These are phyloP conservation scores for Diplodia mutila DNA, from an alignment of 2,329 filamentous ascomycete species.

Conservation along the genomic window DNA sequence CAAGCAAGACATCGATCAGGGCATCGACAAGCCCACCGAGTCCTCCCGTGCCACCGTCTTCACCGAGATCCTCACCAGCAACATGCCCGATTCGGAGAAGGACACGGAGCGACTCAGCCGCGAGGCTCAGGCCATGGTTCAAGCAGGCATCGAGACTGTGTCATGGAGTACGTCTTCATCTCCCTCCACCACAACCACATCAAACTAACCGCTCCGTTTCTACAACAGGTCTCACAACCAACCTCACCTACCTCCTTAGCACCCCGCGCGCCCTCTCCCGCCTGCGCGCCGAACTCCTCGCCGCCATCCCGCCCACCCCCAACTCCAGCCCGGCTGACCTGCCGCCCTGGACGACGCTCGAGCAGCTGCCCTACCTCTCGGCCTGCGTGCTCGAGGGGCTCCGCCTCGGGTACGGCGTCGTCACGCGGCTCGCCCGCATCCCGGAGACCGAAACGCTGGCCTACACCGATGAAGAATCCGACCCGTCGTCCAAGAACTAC, in stretches of 20 bases:
- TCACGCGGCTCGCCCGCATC: conserved; percentile 35
- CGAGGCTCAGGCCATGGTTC: conserved; percentile 37
- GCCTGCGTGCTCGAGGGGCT: conserved; percentile 35
- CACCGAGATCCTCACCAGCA: conserved; percentile 7
- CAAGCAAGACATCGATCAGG: background rate
- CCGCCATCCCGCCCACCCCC: conserved; percentile 32
- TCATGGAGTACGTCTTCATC: conserved; percentile 6
- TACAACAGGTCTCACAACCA: conserved; percentile 32
- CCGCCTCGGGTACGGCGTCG: conserved; percentile 45
- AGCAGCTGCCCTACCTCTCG: conserved; percentile 27
- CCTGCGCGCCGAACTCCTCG: conserved; percentile 35
- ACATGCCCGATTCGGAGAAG: conserved; percentile 38
- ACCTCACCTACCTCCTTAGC: conserved; percentile 37
- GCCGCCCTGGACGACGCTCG: conserved; percentile 14
- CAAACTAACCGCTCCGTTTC: background rate
- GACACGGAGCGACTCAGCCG: conserved; percentile 37
- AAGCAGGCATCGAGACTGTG: conserved; percentile 39
- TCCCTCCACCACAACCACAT: background rate
- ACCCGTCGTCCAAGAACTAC: background rate
- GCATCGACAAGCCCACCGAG: background rate
- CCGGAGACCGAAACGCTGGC: conserved; percentile 13
- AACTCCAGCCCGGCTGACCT: conserved; percentile 24
- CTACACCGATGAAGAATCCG: conserved; percentile 1
- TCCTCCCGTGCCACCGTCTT: conserved; percentile 3
- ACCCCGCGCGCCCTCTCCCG: conserved; percentile 31